Evolutionary conservation across 495 filamentous ascomycete species (phyloP), one percentile per base, ranked within the genome.

Genomic region (Lophiostoma macrostomum): DNA sequence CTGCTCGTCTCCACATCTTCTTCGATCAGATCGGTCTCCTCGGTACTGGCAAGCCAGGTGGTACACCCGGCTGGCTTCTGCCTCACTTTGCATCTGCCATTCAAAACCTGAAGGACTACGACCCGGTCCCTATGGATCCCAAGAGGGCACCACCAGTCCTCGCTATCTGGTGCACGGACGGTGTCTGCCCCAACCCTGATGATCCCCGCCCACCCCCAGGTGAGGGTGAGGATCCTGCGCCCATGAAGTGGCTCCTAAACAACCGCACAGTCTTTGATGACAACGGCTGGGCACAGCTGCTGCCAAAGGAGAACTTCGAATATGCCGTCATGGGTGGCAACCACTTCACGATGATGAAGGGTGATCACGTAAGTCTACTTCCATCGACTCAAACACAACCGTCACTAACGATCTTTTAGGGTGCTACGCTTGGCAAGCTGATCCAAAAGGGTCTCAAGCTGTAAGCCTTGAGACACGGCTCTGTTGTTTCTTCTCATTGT

Each of bases 71-170:
- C 73, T 95, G 89, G 89, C 78, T 95, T 4, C 79, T 93, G 0
- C 88, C 88, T 38, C 89, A 95, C 69, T 95, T 95, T 71, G 72
- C 80, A 2, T 80, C 85, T 16, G 86, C 86, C 35, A 86, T 93
- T 55, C 78, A 81, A 36, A 83, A 85, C 1, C 72, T 93, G 22
- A 83, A 83, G 53, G 83, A 81, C 35, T 95, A 93, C 70, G 75
- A 80, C 13, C 77, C 82, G 10, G 69, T 73, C 56, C 83, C 80
- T 23, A 74, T 78, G 11, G 49, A 68, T 4, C 64, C 69, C 0
- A 63, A 49, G 0, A 72, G 80, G 30, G 79, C 76, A 48, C 83
- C 86, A 5, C 81, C 81, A 45, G 84, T 85, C 10, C 81, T 76
- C 64, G 68, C 82, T 36, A 83, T 91, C 60, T 95, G 87, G 87